A percentile compares a stretch with the other conserved stretches of the same genome.
Conservation (phyloP, 1,139 yeast species). For the Blastobotrys persicus region DNA sequence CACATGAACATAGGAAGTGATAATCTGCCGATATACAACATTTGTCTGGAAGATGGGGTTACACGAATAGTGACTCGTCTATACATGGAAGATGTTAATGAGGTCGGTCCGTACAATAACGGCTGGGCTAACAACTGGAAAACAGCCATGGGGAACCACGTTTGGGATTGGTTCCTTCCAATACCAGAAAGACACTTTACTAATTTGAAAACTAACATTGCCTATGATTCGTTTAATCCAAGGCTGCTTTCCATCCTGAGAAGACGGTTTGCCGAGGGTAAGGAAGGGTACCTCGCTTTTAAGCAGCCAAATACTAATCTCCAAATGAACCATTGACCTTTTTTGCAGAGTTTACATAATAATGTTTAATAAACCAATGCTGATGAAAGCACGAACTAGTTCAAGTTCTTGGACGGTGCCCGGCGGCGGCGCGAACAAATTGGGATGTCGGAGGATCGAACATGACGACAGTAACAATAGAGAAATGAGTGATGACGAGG, state of each 20-base stretch:
- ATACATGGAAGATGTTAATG: slow-evolving; percentile 22
- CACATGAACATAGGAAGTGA: slow-evolving; percentile 29
- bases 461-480: not conserved
- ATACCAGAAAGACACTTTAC: slow-evolving; percentile 19
- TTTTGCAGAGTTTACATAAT: not conserved
- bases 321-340: not conserved
- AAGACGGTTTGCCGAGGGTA: slow-evolving; percentile 24
- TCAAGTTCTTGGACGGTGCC: no score
- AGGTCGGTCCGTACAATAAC: slow-evolving; percentile 33
- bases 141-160: slow-evolving; percentile 36
- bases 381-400: no score
- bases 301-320: not conserved
- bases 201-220: slow-evolving; percentile 10
- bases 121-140: slow-evolving; percentile 36
- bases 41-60: slow-evolving; percentile 25
- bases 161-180: slow-evolving; percentile 40
- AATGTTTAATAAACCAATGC: not conserved
- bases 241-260: slow-evolving; percentile 25
- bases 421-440: no score
- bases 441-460: not conserved
- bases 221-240: slow-evolving; percentile 24
- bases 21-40: slow-evolving; percentile 31
- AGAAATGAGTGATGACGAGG: slow-evolving; percentile 34
- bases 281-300: slow-evolving; percentile 26
- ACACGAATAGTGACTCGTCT: slow-evolving; percentile 30